Conservation (phyloP, 2,329 filamentous ascomycete species). For the Scytalidium lignicola region DNA sequence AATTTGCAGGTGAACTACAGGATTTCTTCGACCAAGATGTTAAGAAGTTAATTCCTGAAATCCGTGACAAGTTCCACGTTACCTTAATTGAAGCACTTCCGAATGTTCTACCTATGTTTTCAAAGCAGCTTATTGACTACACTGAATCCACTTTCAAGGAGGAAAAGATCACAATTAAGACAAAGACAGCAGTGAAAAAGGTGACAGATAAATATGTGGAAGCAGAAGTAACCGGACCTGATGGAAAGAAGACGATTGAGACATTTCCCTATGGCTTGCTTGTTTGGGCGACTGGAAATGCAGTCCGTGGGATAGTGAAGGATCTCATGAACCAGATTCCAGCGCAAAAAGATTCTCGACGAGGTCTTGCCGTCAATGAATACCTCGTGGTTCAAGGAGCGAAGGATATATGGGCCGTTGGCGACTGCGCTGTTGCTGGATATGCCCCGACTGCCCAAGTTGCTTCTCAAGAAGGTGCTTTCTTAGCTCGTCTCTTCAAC, state of each 20-base stretch:
- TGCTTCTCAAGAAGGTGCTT: slow-evolving; percentile 88
- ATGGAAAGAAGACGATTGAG: slow-evolving; percentile 78
- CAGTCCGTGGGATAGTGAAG: slow-evolving; percentile 80
- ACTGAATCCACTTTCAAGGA: slow-evolving; percentile 99
- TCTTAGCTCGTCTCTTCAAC: slow-evolving; percentile 95
- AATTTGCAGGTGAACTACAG: slow-evolving; percentile 96
- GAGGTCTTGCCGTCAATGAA: slow-evolving; percentile 94
- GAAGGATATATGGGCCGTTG: slow-evolving; percentile 96
- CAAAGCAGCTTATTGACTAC: slow-evolving; percentile 98
- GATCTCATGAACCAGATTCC: slow-evolving; percentile 91
- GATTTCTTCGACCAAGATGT: slow-evolving; percentile 99
- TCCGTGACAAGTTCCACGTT: slow-evolving; percentile 91
- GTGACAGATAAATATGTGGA: slow-evolving; percentile 91
- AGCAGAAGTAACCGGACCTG: slow-evolving; percentile 74
- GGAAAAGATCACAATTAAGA: slow-evolving; percentile 94
- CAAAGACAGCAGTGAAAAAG: slow-evolving; percentile 98
- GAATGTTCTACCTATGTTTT: slow-evolving; percentile 96
- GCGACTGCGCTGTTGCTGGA: slow-evolving; percentile 94
- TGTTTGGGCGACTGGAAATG: slow-evolving; percentile 98
- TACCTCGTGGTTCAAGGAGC: slow-evolving; percentile 97
- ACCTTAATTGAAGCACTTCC: slow-evolving; percentile 96
- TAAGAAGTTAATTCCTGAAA: slow-evolving; percentile 96
- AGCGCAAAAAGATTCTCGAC: slow-evolving; percentile 90
- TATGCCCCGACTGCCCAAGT: slow-evolving; percentile 98
- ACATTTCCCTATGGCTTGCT: slow-evolving; percentile 90